These are phyloP conservation scores for Urostyla sp. DNA, from an alignment of 73 alveolate genomes.

Conservation along the genomic window DNA sequence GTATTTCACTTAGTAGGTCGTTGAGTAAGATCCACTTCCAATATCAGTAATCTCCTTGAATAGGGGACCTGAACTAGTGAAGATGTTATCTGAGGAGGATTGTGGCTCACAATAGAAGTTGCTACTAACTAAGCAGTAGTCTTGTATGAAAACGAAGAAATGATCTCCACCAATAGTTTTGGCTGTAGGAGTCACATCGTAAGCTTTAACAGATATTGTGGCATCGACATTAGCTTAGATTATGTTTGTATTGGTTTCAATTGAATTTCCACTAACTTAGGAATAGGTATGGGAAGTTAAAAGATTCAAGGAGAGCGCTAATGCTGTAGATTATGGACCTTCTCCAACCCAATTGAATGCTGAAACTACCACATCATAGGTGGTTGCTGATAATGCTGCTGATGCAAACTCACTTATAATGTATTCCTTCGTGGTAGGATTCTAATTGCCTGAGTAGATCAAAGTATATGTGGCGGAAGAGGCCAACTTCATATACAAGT, in stretches of 20 bases:
- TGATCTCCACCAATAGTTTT: conserved; percentile 28
- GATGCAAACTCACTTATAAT: conserved; percentile 50
- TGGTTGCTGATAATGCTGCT: conserved; percentile 57
- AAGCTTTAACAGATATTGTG: neutral
- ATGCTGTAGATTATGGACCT: conserved; percentile 55
- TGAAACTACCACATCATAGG: conserved; percentile 64
- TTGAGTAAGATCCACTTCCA: conserved; percentile 1
- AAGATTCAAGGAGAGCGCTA: conserved; percentile 37
- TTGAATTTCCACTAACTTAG: conserved; percentile 67
- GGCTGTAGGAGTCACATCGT: conserved; percentile 34
- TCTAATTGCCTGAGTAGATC: conserved; percentile 71
- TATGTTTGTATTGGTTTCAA: too few relatives aligned
- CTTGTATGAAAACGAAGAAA: neutral
- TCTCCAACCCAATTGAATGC: conserved; percentile 77
- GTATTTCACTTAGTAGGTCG: conserved; percentile 24
- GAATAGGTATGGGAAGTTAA: conserved; percentile 1
- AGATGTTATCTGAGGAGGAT: neutral
- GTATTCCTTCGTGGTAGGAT: conserved; percentile 58
- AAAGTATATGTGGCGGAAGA: conserved; percentile 49
- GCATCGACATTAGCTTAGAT: conserved; percentile 67
- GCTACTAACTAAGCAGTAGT: conserved; percentile 7
- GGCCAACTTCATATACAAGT: conserved; percentile 63
- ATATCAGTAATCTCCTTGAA: conserved; percentile 13
- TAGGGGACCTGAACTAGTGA: conserved; percentile 15
- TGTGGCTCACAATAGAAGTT: conserved; percentile 22